Conservation (phyloP, 2,329 filamentous ascomycete genomes). For the Bipolaris bicolor region DNA sequence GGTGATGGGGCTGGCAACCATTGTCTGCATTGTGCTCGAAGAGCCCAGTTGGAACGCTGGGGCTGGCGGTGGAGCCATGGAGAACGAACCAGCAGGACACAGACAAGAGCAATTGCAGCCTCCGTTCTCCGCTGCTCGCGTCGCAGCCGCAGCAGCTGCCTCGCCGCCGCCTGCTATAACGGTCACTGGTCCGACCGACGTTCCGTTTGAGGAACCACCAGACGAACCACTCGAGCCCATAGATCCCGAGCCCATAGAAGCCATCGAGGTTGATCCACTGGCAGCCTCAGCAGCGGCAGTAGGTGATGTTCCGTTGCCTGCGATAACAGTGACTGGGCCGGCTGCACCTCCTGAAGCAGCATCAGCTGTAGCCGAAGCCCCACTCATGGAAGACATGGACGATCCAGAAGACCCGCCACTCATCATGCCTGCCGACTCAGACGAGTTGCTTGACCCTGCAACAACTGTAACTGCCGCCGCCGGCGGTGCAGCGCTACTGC, state of each 20-base stretch:
- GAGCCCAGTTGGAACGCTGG: constrained; percentile 37
- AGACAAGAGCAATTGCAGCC: constrained; percentile 40
- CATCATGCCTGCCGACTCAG: constrained; percentile 9
- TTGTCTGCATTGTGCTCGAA: constrained; percentile 32
- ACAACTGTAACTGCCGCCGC: constrained; percentile 26
- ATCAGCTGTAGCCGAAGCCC: background rate
- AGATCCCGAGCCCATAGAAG: constrained; percentile 14
- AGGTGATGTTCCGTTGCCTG: constrained; percentile 16
- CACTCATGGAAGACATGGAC: background rate
- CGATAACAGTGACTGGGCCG: constrained; percentile 13
- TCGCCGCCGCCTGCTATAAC: constrained; percentile 27
- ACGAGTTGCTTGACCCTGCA: constrained; percentile 18
- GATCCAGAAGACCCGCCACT: background rate
- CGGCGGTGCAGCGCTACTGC: constrained; percentile 5
- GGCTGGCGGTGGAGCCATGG: constrained; percentile 36
- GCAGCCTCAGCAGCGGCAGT: constrained; percentile 25
- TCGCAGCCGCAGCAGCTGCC: constrained; percentile 20
- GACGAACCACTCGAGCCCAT: constrained; percentile 23
- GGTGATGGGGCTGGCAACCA: constrained; percentile 28
- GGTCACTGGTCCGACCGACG: constrained; percentile 23
- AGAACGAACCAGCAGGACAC: constrained; percentile 40
- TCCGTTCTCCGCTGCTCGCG: constrained; percentile 18
- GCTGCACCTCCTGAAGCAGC: background rate
- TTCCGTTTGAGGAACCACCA: constrained; percentile 20
- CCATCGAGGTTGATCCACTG: constrained; percentile 1